These are phyloP conservation scores for Pichia sp. DNA, from an alignment of 1,139 yeast genomes.

Conservation along the genomic window DNA sequence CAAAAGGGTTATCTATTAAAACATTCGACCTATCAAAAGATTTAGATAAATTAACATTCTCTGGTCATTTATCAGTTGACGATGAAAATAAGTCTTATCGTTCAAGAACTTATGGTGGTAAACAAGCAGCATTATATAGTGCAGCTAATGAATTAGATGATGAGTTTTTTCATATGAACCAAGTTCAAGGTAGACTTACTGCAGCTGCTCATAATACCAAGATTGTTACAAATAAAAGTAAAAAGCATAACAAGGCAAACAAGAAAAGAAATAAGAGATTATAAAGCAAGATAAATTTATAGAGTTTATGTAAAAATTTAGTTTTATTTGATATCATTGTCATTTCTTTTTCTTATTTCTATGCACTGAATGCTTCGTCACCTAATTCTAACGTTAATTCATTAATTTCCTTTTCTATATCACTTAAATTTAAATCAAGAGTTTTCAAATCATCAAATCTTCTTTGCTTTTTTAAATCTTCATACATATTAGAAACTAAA, in stretches of 20 bases:
- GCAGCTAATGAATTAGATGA: slow-evolving; percentile 76
- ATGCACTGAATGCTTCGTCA: slow-evolving; percentile 47
- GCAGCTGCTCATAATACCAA: slow-evolving; percentile 66
- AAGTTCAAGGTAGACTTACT: slow-evolving; percentile 54
- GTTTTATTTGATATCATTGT: too few relatives aligned
- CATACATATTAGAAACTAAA: slow-evolving; percentile 58
- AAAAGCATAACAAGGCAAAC: slow-evolving; percentile 76
- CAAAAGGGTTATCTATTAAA: slow-evolving; percentile 46
- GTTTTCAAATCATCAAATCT: slow-evolving; percentile 72
- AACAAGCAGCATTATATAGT: slow-evolving; percentile 69
- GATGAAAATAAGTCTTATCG: slow-evolving; percentile 37
- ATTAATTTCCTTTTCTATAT: slow-evolving; percentile 48
- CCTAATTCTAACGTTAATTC: slow-evolving; percentile 52
- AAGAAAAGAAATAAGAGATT: slow-evolving; percentile 39
- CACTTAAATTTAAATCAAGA: slow-evolving; percentile 52
- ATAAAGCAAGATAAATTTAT: too few relatives aligned
- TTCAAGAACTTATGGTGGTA: slow-evolving; percentile 60
- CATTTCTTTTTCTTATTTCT: neutral
- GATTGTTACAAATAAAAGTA: slow-evolving; percentile 31
- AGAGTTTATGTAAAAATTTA: too few relatives aligned
- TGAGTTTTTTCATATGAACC: slow-evolving; percentile 70
- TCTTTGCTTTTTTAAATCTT: slow-evolving; percentile 56
- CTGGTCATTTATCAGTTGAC: slow-evolving; percentile 58
- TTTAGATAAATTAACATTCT: slow-evolving; percentile 66
- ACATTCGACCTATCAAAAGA: slow-evolving; percentile 64